Evolutionary conservation across 768 basidiomycete genomes (phyloP).

Genomic region (Tricholoma flavovirens): DNA sequence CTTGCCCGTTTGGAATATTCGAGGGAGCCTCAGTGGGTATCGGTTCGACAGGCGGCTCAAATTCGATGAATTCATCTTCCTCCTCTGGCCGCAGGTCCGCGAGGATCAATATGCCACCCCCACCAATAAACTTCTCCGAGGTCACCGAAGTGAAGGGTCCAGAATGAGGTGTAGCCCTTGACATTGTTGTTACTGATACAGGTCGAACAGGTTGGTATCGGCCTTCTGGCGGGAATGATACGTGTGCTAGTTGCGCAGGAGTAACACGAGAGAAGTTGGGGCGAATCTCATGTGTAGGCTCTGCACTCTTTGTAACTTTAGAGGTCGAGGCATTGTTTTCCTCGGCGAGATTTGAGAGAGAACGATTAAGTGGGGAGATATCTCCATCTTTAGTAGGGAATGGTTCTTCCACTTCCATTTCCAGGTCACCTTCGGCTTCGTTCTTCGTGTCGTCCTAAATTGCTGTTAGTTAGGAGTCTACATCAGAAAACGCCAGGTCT

Average conservation of each 20-base stretch:
- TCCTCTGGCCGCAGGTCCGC: constrained; percentile 67
- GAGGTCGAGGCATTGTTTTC: constrained; percentile 31
- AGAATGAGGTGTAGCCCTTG: constrained; percentile 31
- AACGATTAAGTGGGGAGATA: constrained; percentile 51
- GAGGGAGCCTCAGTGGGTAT: constrained; percentile 21
- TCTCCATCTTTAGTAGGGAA: constrained; percentile 44
- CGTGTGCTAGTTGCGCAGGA: constrained; percentile 78
- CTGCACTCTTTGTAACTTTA: constrained; percentile 55
- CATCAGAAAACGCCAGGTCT: constrained; percentile 21
- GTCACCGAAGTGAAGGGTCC: constrained; percentile 23
- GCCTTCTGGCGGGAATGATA: constrained; percentile 72
- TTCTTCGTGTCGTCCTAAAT: constrained; percentile 51
- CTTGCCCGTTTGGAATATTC: constrained; percentile 25
- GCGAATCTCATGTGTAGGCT: constrained; percentile 70
- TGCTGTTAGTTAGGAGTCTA: constrained; percentile 9
- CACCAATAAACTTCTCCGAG: constrained; percentile 65
- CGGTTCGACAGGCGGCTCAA: constrained; percentile 33
- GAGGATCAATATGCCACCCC: constrained; percentile 85
- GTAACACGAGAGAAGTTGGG: constrained; percentile 91
- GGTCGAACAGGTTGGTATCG: constrained; percentile 89
- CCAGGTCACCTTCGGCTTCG: constrained; percentile 55
- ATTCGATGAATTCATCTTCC: constrained; percentile 68
- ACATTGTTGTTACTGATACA: constrained; percentile 46
- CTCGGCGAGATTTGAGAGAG: constrained; percentile 44
- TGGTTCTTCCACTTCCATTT: constrained; percentile 67